These are phyloP conservation scores for Trichophyton schoenleinii DNA, from an alignment of 2,329 filamentous ascomycete genomes.

Conservation along the genomic window DNA sequence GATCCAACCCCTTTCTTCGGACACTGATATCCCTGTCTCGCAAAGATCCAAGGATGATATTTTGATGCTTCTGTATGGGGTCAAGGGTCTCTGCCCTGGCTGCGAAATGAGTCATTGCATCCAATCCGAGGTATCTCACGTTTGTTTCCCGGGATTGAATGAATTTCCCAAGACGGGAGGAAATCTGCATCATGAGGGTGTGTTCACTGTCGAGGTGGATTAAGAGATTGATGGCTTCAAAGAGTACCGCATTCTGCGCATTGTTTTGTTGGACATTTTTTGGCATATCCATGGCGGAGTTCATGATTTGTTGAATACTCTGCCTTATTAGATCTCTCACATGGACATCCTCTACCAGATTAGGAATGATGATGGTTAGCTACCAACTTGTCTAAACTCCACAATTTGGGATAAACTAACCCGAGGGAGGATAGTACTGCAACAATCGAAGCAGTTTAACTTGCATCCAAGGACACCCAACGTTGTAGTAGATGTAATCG, in stretches of 20 bases:
- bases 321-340: slow-evolving; percentile 84
- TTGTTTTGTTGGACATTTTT: slow-evolving; percentile 99
- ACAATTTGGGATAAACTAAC: slow-evolving; percentile 36
- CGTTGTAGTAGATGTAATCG: slow-evolving; percentile 97
- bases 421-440: slow-evolving; percentile 91
- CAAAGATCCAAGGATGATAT: slow-evolving; percentile 85
- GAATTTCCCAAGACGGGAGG: slow-evolving; percentile 77
- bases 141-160: slow-evolving; percentile 96
- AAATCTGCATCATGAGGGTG: slow-evolving; percentile 91
- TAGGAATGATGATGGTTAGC: not conserved
- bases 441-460: slow-evolving; percentile 83
- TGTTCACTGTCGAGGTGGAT: slow-evolving; percentile 96
- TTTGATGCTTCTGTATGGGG: slow-evolving; percentile 95
- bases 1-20: slow-evolving; percentile 82
- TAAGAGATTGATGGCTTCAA: slow-evolving; percentile 96
- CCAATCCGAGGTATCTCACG: slow-evolving; percentile 85
- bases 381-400: not conserved
- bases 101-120: slow-evolving; percentile 96
- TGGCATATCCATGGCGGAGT: slow-evolving; percentile 79
- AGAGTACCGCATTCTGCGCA: slow-evolving; percentile 92
- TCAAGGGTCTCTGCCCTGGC: slow-evolving; percentile 87
- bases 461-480: slow-evolving; percentile 98
- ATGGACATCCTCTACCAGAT: slow-evolving; percentile 68
- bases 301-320: slow-evolving; percentile 79
- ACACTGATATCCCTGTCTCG: slow-evolving; percentile 96